Base-by-base conservation (phyloP, 495 filamentous ascomycete genomes). In the Podospora pseudocomata region DNA sequence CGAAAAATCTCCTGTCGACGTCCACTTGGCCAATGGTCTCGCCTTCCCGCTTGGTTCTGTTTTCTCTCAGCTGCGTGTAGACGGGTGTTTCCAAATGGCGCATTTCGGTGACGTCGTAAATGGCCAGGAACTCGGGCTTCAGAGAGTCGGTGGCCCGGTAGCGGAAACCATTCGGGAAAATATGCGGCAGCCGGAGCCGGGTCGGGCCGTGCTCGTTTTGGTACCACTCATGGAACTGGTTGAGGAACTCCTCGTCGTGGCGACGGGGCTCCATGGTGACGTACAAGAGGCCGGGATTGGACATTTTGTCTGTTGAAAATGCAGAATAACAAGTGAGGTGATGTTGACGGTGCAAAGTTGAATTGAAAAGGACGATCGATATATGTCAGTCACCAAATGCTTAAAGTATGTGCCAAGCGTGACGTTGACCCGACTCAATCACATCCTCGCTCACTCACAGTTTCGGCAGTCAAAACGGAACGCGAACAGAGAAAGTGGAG, bases 201-300 rank as follows among this genome's bases (percentile, higher is more conserved):
- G 88, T 84, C 44, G 92, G 91, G 65, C 92, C 92, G 78, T 95
- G 92, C 78, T 95, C 92, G 76, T 90, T 91, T 81, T 94, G 91
- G 81, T 95, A 95, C 92, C 92, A 95, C 75, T 94, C 91, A 78
- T 93, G 90, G 80, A 94, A 93, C 73, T 91, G 87, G 66, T 86
- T 81, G 58, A 82, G 73, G 64, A 92, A 83, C 32, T 83, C 84
- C 69, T 82, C 80, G 69, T 58, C 55, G n/a, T 19, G 23, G 55
- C n/a, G 5, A 26, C 82, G 81, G 70, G 90, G 90, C 74, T 91
- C 87, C 90, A 92, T 92, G 27, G 90, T 92, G 74, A 92, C 91
- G 73, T 88, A 92, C 72, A 93, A 87, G 70, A 91, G 86, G 57
- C 90, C 91, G 19, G 61, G 28, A 11, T 49, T 49, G 9, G 39